These are phyloP conservation scores for Cordyceps javanica DNA, from an alignment of 2,329 filamentous ascomycete genomes.

Conservation along the genomic window DNA sequence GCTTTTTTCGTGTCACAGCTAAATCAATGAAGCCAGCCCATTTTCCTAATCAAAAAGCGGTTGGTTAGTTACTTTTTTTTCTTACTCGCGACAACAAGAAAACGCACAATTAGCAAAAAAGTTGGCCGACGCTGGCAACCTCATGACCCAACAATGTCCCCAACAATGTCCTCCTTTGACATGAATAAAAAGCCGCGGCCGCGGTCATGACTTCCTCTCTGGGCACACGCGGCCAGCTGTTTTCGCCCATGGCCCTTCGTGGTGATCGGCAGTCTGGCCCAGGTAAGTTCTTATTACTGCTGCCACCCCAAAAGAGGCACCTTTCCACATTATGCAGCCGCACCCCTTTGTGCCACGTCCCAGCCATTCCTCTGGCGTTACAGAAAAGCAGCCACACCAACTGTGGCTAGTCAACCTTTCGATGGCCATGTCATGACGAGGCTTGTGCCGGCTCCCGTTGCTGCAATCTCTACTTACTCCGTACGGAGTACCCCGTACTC, in stretches of 20 bases:
- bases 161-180: too few relatives aligned
- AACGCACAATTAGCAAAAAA: too few relatives aligned
- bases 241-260: background rate
- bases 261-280: background rate
- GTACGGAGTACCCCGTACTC: too few relatives aligned
- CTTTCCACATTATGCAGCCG: background rate
- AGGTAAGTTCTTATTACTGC: background rate
- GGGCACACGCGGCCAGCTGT: background rate
- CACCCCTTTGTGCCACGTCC: background rate
- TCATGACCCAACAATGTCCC: too few relatives aligned
- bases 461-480: too few relatives aligned
- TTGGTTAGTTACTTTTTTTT: too few relatives aligned
- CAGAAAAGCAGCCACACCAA: constrained; percentile 2
- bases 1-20: too few relatives aligned
- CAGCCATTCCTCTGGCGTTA: background rate
- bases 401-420: constrained; percentile 3
- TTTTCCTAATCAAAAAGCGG: background rate
- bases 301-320: background rate
- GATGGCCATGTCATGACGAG: background rate
- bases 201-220: background rate
- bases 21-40: too few relatives aligned
- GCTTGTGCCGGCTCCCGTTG: background rate
- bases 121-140: too few relatives aligned
- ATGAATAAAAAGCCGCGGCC: too few relatives aligned
- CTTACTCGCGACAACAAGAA: too few relatives aligned